phyloP scores from a whole-genome alignment of 257 asterid genomes.

The Scutellaria minor region DNA sequence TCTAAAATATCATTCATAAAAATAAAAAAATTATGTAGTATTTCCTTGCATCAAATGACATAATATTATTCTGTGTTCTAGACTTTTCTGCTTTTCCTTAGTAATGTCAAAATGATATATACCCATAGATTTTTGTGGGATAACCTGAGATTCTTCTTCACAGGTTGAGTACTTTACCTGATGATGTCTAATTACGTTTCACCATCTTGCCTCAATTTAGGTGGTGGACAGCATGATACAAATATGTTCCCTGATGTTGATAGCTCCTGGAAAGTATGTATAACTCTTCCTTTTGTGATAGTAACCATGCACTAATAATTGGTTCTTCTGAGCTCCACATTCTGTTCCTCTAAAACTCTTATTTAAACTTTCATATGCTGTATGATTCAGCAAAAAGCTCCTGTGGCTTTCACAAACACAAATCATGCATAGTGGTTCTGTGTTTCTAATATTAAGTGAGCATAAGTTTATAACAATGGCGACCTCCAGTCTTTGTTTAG shows the following conservation, averaged over 20 bases:
- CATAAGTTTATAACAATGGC: background rate
- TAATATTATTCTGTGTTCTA: background rate
- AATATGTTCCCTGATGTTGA: slow-evolving; percentile 32
- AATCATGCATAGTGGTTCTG: background rate
- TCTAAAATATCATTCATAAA: background rate
- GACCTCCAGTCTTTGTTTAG: background rate
- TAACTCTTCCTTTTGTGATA: background rate
- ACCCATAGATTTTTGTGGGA: background rate
- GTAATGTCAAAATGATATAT: background rate
- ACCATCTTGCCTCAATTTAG: slow-evolving; percentile 19
- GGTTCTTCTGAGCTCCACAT: background rate
- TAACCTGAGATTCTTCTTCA: background rate
- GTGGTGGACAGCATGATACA: slow-evolving; percentile 31
- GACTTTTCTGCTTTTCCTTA: background rate
- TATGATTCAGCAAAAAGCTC: slow-evolving; percentile 7
- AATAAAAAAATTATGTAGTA: too few species aligned
- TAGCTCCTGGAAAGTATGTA: slow-evolving; percentile 41
- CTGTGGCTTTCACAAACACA: background rate
- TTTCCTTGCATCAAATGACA: background rate
- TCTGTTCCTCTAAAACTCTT: background rate
- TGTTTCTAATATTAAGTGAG: background rate
- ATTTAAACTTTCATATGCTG: background rate
- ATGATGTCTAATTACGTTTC: background rate
- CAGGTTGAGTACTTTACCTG: background rate
- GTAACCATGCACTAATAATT: background rate